phyloP scores from a whole-genome alignment of 495 filamentous ascomycete genomes.

The Penicillium steckii region DNA sequence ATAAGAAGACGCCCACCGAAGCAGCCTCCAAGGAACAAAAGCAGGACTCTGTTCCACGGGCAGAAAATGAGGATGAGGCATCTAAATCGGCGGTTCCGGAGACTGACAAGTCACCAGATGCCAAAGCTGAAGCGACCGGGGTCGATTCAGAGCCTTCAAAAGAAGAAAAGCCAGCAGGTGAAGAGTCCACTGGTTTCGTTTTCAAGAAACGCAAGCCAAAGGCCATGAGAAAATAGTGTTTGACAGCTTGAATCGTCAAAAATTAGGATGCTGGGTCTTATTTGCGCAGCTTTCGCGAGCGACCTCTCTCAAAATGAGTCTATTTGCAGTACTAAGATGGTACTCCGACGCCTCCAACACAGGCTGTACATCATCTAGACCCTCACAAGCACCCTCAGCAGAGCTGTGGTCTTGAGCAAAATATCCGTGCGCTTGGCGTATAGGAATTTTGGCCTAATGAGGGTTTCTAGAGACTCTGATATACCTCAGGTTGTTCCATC shows the following conservation, averaged over 20 bases:
- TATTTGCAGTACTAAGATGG: neutral
- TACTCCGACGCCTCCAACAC: neutral
- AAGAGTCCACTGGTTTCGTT: slow-evolving; percentile 49
- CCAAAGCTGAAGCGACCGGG: slow-evolving; percentile 32
- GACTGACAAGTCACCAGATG: neutral
- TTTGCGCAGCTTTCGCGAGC: neutral
- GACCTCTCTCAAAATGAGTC: neutral
- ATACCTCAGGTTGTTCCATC: too few species aligned
- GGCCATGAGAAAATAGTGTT: slow-evolving; percentile 50
- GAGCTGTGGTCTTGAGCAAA: neutral
- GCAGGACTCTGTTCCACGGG: neutral
- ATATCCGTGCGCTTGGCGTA: neutral
- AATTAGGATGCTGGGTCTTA: neutral
- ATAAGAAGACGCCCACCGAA: slow-evolving; percentile 20
- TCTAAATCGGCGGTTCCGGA: slow-evolving; percentile 1
- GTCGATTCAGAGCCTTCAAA: slow-evolving; percentile 1
- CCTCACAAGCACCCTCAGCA: neutral
- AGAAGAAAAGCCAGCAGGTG: slow-evolving; percentile 28
- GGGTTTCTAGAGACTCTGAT: too few species aligned
- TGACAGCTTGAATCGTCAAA: neutral
- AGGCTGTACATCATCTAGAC: neutral
- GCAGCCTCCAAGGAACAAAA: slow-evolving; percentile 8
- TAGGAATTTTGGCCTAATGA: too few species aligned
- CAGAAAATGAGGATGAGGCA: slow-evolving; percentile 18
- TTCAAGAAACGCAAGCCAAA: slow-evolving; percentile 95